Base-by-base conservation (phyloP, 1,139 yeast species). In the Yamadazyma diddensiae region DNA sequence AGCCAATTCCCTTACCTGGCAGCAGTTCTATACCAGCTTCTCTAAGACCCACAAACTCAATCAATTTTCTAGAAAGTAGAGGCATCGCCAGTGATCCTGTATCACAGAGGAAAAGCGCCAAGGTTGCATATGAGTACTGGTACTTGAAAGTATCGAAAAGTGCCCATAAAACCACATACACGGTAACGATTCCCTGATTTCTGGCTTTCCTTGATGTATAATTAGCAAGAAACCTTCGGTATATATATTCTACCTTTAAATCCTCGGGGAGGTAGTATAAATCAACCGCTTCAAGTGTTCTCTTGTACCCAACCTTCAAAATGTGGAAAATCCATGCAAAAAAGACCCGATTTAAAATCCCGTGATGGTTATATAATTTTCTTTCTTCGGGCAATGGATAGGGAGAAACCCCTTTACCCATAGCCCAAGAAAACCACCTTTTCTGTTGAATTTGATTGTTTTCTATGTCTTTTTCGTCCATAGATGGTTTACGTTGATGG, bases 261-360 rank as follows among this genome's bases (percentile, higher is more conserved):
- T 75, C 71, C n/a, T 66, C 71, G 8, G 73, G 70, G 33, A 83
- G 62, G 27, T 57, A 58, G 56, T 65, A 82, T 35, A 84, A 53
- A 55, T 84, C 94, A 30, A 73, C 71, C 6, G 77, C 74, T 30
- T 76, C 77, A 21, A 84, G 55, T 0, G 85, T 78, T 46, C 94
- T 67, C 37, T 70, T 69, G 49, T 83, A 84, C 1, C 94, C 94
- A 3, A 71, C 71, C 24, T 59, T 64, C 51, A 82, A 48, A 4
- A 80, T 38, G 0, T 85, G 84, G 14, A 59, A 43, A 21, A 79
- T 65, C 90, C 90, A 82, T 53, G 68, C 57, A 45, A 76, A 77
- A 29, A 79, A 71, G 1, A 59, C 12, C 22, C 49, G 44, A 7
- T 58, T 59, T 5, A 68, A 29, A 11, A 55, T 28, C 34, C 62